These are phyloP conservation scores for Colletotrichum falcatum DNA, from an alignment of 2,329 filamentous ascomycete genomes.

Conservation along the genomic window DNA sequence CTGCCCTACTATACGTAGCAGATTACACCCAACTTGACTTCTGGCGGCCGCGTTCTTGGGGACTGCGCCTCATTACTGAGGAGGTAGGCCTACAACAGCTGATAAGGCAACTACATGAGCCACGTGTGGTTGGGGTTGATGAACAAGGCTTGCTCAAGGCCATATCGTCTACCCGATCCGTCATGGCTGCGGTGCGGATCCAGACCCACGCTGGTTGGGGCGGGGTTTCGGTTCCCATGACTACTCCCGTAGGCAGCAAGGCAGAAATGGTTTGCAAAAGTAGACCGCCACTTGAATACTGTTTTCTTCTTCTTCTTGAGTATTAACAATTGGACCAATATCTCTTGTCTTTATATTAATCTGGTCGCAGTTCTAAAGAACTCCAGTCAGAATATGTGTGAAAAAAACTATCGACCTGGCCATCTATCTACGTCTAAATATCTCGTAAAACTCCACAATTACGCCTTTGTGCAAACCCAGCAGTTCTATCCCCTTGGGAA, in stretches of 20 bases:
- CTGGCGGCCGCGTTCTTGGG: neutral
- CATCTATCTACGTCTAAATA: too few relatives aligned
- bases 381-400: too few relatives aligned
- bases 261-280: too few relatives aligned
- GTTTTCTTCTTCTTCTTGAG: too few relatives aligned
- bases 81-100: neutral
- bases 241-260: neutral
- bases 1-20: too few relatives aligned
- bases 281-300: too few relatives aligned
- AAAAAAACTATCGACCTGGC: too few relatives aligned
- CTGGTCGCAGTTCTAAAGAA: too few relatives aligned
- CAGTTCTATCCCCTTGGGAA: slow-evolving; percentile 4
- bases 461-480: slow-evolving; percentile 21
- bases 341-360: too few relatives aligned
- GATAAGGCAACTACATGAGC: neutral
- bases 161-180: neutral
- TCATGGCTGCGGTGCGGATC: neutral
- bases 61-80: too few relatives aligned
- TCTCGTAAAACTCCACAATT: neutral
- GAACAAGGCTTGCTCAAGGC: neutral
- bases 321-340: too few relatives aligned
- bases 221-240: neutral
- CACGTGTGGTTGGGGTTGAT: neutral
- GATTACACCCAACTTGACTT: neutral
- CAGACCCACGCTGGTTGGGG: neutral